A percentile compares a stretch with the other conserved stretches of the same genome.
Evolutionary conservation across 139 green algal genomes (phyloP).

Genomic region (Chlamydomonas sp.): DNA sequence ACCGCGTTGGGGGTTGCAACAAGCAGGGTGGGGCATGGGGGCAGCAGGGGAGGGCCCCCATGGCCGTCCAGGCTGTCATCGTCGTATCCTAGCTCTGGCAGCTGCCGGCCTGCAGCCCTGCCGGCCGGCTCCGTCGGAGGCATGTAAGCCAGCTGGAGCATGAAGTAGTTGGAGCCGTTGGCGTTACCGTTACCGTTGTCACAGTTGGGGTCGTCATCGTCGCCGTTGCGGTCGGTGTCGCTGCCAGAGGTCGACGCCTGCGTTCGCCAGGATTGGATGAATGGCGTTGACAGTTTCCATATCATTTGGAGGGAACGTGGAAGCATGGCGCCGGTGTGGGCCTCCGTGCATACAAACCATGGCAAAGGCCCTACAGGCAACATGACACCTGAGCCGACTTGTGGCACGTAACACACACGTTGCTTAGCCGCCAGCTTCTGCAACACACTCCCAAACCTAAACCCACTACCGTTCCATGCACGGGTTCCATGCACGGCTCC

Average conservation of each 20-base stretch:
- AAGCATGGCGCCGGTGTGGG: not conserved
- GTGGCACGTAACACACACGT: too few relatives aligned
- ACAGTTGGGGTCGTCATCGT: not conserved
- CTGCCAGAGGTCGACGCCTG: not conserved
- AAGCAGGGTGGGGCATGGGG: not conserved
- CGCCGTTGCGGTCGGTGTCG: not conserved
- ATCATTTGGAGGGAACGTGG: not conserved
- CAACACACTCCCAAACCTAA: too few relatives aligned
- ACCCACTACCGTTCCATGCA: too few relatives aligned
- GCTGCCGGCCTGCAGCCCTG: not conserved
- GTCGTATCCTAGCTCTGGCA: not conserved
- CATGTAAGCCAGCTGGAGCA: constrained; percentile 12
- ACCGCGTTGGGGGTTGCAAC: constrained; percentile 23
- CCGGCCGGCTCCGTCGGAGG: not conserved
- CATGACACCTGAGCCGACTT: too few relatives aligned
- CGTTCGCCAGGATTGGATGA: too few relatives aligned
- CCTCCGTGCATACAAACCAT: too few relatives aligned
- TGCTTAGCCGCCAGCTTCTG: too few relatives aligned
- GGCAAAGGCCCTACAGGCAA: too few relatives aligned
- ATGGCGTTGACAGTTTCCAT: too few relatives aligned
- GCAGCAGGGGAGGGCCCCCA: not conserved
- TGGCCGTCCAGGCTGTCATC: not conserved
- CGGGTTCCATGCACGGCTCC: not conserved
- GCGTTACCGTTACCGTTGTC: not conserved
- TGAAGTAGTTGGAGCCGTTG: not conserved